Evolutionary conservation across 2,329 filamentous ascomycete species (phyloP), one percentile per base, ranked within the genome.

Genomic region (Dactylellina drechsleri): DNA sequence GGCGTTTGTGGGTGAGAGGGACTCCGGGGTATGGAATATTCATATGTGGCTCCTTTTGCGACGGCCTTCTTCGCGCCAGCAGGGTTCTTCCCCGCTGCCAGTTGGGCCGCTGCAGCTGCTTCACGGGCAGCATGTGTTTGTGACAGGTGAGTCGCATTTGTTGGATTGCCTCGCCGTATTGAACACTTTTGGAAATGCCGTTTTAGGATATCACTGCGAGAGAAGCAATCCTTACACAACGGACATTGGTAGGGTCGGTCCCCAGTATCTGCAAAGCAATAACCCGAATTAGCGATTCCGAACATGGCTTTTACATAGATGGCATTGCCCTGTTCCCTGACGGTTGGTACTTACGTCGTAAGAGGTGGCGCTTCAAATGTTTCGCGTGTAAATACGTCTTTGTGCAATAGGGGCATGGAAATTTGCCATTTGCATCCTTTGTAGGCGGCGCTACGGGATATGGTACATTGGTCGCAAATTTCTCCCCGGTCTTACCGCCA

Each of bases 121-220:
- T 89, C 88, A 80, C 87, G 86, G 79, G 88, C 86, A 84, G 92
- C 91, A 83, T 94, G 91, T 41, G 93, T 92, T 83, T 97, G 93
- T 79, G 93, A 96, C 83, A 99, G 84, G 84, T 99, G 95, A 81
- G 92, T 97, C 77, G 92, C 92, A 79, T 93, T 93, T 15, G 93
- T 97, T 65, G 95, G 94, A 83, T 98, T 98, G 71, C 95, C 95
- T 81, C 95, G 90, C 80, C 95, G 90, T 78, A 97, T 92, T 45
- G 95, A 97, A 85, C 95, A 99, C 85, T 99, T 99, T 83, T 97
- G 93, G 84, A 98, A 99, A 84, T 99, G 95, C 78, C 95, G 92
- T 86, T 99, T 99, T 80, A 99, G 85, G 78, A 99, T 98, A 82
- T 99, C 95, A 86, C 93, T 97, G 82, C 95, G 90, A 57, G 92